Percentiles rank a stretch among this genome's conserved stretches.
These are phyloP conservation scores for Isatis tinctoria DNA, from an alignment of 345 rosid species.

Conservation along the genomic window DNA sequence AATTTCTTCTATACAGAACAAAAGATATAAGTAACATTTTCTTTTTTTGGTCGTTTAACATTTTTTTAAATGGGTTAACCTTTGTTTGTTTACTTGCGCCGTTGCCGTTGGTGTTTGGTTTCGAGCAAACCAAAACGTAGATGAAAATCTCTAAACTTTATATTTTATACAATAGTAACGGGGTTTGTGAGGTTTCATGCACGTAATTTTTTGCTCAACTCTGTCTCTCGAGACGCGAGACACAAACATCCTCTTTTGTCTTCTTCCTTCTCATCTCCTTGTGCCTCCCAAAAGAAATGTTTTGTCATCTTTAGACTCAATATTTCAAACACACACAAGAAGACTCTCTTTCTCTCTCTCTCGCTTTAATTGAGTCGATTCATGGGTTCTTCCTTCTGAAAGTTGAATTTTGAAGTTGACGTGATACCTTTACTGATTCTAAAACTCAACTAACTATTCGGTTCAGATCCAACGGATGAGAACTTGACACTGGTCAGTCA, in stretches of 20 bases:
- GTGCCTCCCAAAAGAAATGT: conserved; percentile 8
- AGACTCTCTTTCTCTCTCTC: not conserved
- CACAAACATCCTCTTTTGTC: conserved; percentile 30
- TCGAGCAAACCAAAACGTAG: conserved; percentile 25
- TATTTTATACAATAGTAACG: not conserved
- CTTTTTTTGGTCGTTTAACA: no score
- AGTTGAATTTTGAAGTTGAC: conserved; percentile 15
- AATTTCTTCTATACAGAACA: not conserved
- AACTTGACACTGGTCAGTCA: not conserved
- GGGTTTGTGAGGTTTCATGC: conserved; percentile 24
- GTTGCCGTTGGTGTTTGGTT: conserved; percentile 33
- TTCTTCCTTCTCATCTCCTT: conserved; percentile 26
- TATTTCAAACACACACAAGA: not conserved
- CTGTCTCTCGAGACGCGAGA: conserved; percentile 25
- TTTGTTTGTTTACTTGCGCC: conserved; percentile 11
- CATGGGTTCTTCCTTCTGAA: not conserved
- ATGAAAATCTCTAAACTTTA: not conserved
- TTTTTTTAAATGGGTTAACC: not conserved
- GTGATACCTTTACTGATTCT: not conserved
- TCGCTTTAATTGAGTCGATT: not conserved
- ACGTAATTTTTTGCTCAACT: conserved; percentile 1
- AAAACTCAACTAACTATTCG: conserved; percentile 12
- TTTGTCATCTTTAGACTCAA: conserved; percentile 20
- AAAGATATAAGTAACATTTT: not conserved
- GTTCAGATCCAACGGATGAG: conserved; percentile 23